A percentile compares a stretch with the other conserved stretches of the same genome.
phyloP scores from a whole-genome alignment of 1,284 basidiomycete species.

The Apiotrichum sp. region DNA sequence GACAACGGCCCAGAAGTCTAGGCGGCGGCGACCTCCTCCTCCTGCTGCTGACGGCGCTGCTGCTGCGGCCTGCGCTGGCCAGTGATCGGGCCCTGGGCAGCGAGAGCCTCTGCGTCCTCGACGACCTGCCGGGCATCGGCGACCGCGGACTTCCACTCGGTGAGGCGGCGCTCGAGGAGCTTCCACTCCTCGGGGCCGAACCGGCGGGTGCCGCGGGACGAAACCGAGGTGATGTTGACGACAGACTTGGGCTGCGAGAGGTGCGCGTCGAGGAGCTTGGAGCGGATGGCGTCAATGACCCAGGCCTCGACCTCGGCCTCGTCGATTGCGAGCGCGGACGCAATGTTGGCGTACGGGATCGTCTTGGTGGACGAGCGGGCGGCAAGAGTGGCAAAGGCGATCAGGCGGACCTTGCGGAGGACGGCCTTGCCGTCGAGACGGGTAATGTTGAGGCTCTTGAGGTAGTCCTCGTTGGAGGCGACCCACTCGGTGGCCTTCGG shows the following conservation, averaged over 20 bases:
- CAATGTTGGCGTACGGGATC: slow-evolving; percentile 68
- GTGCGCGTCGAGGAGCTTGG: slow-evolving; percentile 72
- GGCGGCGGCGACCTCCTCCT: slow-evolving; percentile 16
- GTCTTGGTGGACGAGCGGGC: slow-evolving; percentile 69
- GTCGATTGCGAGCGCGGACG: slow-evolving; percentile 62
- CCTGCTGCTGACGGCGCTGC: slow-evolving; percentile 18
- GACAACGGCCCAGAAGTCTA: not conserved
- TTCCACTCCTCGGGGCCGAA: slow-evolving; percentile 80
- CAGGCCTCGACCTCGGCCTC: slow-evolving; percentile 73
- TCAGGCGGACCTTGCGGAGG: slow-evolving; percentile 72
- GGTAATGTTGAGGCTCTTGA: slow-evolving; percentile 58
- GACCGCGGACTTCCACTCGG: slow-evolving; percentile 63
- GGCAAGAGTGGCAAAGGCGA: slow-evolving; percentile 71
- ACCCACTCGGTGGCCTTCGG: slow-evolving; percentile 65
- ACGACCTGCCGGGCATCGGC: slow-evolving; percentile 38
- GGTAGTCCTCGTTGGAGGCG: slow-evolving; percentile 51
- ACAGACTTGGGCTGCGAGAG: slow-evolving; percentile 75
- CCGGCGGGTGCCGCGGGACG: slow-evolving; percentile 54
- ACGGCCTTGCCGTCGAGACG: slow-evolving; percentile 51
- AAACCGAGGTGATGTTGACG: slow-evolving; percentile 69
- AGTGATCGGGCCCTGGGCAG: slow-evolving; percentile 26
- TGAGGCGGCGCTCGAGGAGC: slow-evolving; percentile 67
- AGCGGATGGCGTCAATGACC: slow-evolving; percentile 87
- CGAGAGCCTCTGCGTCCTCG: slow-evolving; percentile 39
- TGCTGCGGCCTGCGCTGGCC: slow-evolving; percentile 22